Base-by-base conservation (phyloP, 1,139 yeast species). In the Saccharomycopsis crataegensis region DNA sequence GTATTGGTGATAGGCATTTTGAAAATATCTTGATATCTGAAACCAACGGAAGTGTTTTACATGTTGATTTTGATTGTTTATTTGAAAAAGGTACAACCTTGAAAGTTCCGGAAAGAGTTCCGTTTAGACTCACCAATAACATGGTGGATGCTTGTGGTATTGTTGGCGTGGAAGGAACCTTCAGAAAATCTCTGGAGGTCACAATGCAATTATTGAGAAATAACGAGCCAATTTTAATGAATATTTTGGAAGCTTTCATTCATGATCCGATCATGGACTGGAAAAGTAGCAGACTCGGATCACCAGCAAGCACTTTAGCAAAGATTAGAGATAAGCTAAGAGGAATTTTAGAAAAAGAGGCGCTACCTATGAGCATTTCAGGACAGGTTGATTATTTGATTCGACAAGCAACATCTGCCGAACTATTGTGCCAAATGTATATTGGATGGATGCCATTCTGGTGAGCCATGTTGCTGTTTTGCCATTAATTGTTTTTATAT, bases 1-100 rank as follows among this genome's bases (percentile, higher is more conserved):
- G 96, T 6, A 75, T 94, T 50, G 99, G 99, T 22, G 99, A 94
- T 67, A 75, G 99, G 36, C 99, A 94, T 65, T 87, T 96, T 62
- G 99, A 94, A 64, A 94, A 94, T 64, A 80, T 94, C 32, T 69
- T 94, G 53, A 72, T 93, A 49, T 79, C 85, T 63, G 83, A 85
- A 60, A 78, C 77, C 46, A 78, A 82, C 1, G 99, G 99, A 1
- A 82, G 82, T 8, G 81, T 90, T 0, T 71, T 94, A 59, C 99
- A 94, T 67, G 97, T 94, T 56, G 99, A 94, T 68, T 94, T 93
- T 67, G 98, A 94, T 65, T 93, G 98, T 70, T 72, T 94, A 48
- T 94, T 94, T 65, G 99, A 89, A 63, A 93, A 86, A 63, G 88
- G 87, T 36, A 64, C 65, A 47, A 64, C 64, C 14, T 60, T 73